Evolutionary conservation across 768 basidiomycete species (phyloP).

Genomic region (Podaxis sp.): DNA sequence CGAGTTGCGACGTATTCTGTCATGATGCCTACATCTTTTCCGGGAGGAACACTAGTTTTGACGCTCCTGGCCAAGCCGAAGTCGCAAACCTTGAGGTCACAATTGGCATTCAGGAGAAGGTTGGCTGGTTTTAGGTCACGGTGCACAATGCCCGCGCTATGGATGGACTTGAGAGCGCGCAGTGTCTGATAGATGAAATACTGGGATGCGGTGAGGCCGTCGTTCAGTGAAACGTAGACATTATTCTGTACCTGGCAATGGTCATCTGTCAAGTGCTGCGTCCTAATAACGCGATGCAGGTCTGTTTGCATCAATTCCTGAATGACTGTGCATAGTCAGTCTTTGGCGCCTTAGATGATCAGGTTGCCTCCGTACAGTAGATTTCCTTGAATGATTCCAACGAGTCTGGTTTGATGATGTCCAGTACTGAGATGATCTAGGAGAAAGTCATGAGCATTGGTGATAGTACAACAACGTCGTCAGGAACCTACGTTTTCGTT

Average conservation of each 20-base stretch:
- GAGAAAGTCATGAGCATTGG: slow-evolving; percentile 10
- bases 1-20: slow-evolving; percentile 89
- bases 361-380: slow-evolving; percentile 52
- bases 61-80: slow-evolving; percentile 80
- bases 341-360: background rate
- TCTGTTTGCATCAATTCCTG: slow-evolving; percentile 92
- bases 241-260: slow-evolving; percentile 65
- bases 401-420: slow-evolving; percentile 81
- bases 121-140: slow-evolving; percentile 86
- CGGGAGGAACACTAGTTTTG: slow-evolving; percentile 50
- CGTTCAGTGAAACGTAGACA: slow-evolving; percentile 38
- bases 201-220: slow-evolving; percentile 32
- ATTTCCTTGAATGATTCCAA: slow-evolving; percentile 84
- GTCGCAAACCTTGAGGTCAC: slow-evolving; percentile 87
- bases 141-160: slow-evolving; percentile 81
- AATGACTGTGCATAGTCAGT: slow-evolving; percentile 47
- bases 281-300: slow-evolving; percentile 87
- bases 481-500: slow-evolving; percentile 68
- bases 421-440: slow-evolving; percentile 90
- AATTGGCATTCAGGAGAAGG: slow-evolving; percentile 84
- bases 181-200: slow-evolving; percentile 86
- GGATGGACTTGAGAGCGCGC: slow-evolving; percentile 85
- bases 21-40: slow-evolving; percentile 69
- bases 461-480: background rate
- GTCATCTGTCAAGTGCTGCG: slow-evolving; percentile 88